Percentiles rank a stretch among this genome's conserved stretches.
Evolutionary conservation across 2,329 filamentous ascomycete species (phyloP).

Genomic region (Penicillium sp.): DNA sequence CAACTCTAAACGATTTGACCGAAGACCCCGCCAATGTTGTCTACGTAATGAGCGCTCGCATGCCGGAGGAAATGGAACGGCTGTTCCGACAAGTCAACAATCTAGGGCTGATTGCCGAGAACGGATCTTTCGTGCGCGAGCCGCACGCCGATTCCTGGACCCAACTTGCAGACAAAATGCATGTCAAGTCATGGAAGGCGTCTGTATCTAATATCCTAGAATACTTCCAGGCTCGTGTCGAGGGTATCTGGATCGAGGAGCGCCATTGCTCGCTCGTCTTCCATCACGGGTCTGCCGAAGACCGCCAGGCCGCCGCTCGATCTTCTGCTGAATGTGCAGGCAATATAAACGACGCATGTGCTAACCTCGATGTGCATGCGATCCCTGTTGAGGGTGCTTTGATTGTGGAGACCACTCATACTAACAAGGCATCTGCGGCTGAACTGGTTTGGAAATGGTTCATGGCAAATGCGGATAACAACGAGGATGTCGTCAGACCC

Average conservation of each 20-base stretch:
- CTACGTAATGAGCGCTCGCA: conserved; percentile 89
- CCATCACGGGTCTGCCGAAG: conserved; percentile 80
- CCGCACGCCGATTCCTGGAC: conserved; percentile 68
- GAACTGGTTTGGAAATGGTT: conserved; percentile 66
- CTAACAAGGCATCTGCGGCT: conserved; percentile 83
- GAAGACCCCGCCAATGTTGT: conserved; percentile 78
- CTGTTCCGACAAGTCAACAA: conserved; percentile 80
- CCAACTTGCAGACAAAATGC: conserved; percentile 68
- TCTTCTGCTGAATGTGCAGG: conserved; percentile 87
- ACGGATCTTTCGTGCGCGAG: conserved; percentile 83
- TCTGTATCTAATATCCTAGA: conserved; percentile 77
- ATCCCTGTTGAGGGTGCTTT: conserved; percentile 76
- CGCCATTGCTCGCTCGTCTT: conserved; percentile 90
- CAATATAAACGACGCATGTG: conserved; percentile 92
- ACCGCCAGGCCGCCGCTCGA: conserved; percentile 69
- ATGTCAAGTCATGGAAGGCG: conserved; percentile 75
- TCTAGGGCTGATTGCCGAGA: conserved; percentile 88
- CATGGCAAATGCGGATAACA: conserved; percentile 54
- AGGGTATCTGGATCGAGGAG: conserved; percentile 83
- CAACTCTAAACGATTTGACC: conserved; percentile 76
- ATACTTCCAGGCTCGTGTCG: conserved; percentile 87
- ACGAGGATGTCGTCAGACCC: conserved; percentile 44
- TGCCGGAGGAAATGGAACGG: conserved; percentile 81
- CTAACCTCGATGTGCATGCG: conserved; percentile 77
- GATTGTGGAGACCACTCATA: conserved; percentile 79